Conservation (phyloP, 345 rosid species). For the Odontarrhena argentea region DNA sequence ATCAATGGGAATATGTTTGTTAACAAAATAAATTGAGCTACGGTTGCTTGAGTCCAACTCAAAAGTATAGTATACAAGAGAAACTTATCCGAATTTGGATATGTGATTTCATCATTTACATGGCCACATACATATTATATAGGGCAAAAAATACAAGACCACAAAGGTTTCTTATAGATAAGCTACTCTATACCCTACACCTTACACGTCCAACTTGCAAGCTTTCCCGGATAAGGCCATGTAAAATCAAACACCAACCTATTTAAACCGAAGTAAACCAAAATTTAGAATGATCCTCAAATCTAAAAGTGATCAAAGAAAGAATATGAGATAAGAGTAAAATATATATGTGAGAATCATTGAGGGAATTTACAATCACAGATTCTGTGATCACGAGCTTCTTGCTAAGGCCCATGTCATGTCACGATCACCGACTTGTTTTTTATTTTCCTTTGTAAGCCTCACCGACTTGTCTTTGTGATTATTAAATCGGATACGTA, state of each 20-base stretch:
- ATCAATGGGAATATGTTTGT: background rate
- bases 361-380: conserved; percentile 21
- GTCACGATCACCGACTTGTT: conserved; percentile 36
- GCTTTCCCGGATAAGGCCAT: background rate
- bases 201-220: conserved; percentile 27
- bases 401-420: conserved; percentile 35
- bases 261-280: conserved; percentile 5
- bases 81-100: conserved; percentile 35
- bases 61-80: conserved; percentile 4
- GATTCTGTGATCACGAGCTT: conserved; percentile 23
- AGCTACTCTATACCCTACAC: conserved; percentile 26
- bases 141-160: conserved; percentile 37
- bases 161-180: conserved; percentile 33
- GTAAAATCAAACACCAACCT: conserved; percentile 7
- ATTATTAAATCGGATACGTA: conserved; percentile 4
- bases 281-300: background rate
- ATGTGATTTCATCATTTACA: conserved; percentile 28
- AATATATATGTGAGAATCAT: conserved; percentile 10
- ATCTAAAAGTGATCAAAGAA: conserved; percentile 1
- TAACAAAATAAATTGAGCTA: background rate
- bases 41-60: background rate
- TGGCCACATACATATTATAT: conserved; percentile 33
- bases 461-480: conserved; percentile 36
- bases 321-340: background rate
- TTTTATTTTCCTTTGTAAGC: background rate